These are phyloP conservation scores for Komagataella pseudopastoris DNA, from an alignment of 805 yeast genomes.

Conservation along the genomic window DNA sequence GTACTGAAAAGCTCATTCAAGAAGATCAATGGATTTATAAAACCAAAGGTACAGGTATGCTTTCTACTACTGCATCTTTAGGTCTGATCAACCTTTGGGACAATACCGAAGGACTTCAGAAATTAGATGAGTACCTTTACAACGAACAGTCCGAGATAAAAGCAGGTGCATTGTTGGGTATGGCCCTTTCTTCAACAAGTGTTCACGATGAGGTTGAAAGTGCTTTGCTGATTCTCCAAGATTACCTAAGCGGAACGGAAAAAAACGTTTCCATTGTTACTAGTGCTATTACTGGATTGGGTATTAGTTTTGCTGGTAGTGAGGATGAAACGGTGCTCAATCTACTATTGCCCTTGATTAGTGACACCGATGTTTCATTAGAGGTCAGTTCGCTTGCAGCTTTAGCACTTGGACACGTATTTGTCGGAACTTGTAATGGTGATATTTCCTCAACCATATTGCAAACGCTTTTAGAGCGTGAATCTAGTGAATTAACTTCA, in stretches of 20 bases:
- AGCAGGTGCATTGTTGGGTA: constrained; percentile 95
- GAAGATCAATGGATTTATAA: constrained; percentile 78
- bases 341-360: constrained; percentile 67
- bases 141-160: constrained; percentile 77
- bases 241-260: constrained; percentile 36
- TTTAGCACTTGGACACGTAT: constrained; percentile 83
- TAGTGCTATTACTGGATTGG: constrained; percentile 82
- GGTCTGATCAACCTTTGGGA: constrained; percentile 93
- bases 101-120: constrained; percentile 76
- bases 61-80: constrained; percentile 80
- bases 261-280: constrained; percentile 51
- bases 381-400: constrained; percentile 82
- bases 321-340: constrained; percentile 73
- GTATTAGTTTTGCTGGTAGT: constrained; percentile 91
- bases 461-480: constrained; percentile 82
- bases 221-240: constrained; percentile 74
- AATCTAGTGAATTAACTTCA: constrained; percentile 58
- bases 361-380: constrained; percentile 60
- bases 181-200: constrained; percentile 84
- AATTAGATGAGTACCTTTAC: constrained; percentile 77
- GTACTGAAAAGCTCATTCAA: constrained; percentile 69
- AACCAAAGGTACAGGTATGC: constrained; percentile 86
- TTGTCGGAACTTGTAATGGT: constrained; percentile 92
- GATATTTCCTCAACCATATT: constrained; percentile 87
- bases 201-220: constrained; percentile 95